Evolutionary conservation across 805 yeast species (phyloP).

Genomic region (Lipomyces anomalus): DNA sequence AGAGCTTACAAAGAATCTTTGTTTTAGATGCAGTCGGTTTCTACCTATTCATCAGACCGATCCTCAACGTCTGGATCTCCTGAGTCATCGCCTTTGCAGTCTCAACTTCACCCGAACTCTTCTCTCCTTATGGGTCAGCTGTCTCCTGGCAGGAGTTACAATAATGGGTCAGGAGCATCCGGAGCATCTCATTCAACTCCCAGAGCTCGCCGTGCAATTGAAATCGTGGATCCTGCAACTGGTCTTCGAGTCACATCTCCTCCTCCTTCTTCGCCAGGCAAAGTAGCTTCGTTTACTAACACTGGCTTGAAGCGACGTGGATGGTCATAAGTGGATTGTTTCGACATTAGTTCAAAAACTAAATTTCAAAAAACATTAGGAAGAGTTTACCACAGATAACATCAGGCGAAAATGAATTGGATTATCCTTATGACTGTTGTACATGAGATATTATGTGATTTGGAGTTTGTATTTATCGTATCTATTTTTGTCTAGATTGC

Average conservation of each 20-base stretch:
- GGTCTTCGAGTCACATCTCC: conserved; percentile 45
- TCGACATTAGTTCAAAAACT: not conserved
- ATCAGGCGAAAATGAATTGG: not conserved
- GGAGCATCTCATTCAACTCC: conserved; percentile 5
- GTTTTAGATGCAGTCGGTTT: conserved; percentile 8
- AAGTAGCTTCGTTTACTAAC: not conserved
- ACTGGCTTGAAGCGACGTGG: conserved; percentile 5
- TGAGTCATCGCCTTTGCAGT: conserved; percentile 24
- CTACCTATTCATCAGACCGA: conserved; percentile 20
- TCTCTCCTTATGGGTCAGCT: conserved; percentile 12
- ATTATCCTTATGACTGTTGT: not conserved
- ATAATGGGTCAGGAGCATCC: too few species aligned
- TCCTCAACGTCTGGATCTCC: conserved; percentile 26
- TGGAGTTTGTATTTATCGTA: not conserved
- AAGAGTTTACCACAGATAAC: not conserved
- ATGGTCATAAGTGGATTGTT: conserved; percentile 8
- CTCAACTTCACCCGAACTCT: conserved; percentile 11
- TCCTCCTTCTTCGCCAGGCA: conserved; percentile 27
- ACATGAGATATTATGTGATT: not conserved
- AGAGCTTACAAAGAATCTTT: too few species aligned
- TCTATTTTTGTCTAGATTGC: not conserved
- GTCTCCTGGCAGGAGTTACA: conserved; percentile 17
- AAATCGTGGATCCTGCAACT: conserved; percentile 53
- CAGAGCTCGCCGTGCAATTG: conserved; percentile 33
- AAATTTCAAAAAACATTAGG: too few species aligned